Conservation (phyloP, 2,329 filamentous ascomycete genomes). For the Fusarium nisikadoi region DNA sequence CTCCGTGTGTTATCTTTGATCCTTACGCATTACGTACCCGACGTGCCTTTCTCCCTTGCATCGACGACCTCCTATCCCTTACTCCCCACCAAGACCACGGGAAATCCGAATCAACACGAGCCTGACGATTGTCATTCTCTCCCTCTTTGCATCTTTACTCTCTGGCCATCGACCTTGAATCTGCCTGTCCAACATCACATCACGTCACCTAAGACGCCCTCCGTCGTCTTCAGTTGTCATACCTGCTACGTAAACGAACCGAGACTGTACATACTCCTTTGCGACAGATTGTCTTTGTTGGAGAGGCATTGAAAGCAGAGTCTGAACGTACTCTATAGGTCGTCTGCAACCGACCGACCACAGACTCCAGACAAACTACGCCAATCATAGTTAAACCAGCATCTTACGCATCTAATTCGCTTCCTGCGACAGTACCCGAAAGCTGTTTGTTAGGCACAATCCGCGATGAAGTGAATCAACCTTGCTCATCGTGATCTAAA, state of each 20-base stretch:
- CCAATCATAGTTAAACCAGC: constrained; percentile 12
- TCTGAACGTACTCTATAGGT: not conserved
- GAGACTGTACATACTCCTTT: constrained; percentile 11
- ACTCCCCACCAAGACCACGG: constrained; percentile 1
- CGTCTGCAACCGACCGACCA: constrained; percentile 4
- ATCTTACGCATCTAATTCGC: constrained; percentile 22
- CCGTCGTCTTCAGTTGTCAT: not conserved
- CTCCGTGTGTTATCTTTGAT: not conserved
- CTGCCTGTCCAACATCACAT: not conserved
- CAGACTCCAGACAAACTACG: constrained; percentile 5
- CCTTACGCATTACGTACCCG: constrained; percentile 9
- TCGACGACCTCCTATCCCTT: constrained; percentile 1
- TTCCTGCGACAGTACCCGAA: constrained; percentile 18
- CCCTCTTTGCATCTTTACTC: not conserved
- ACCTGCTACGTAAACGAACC: not conserved
- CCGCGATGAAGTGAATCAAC: constrained; percentile 34
- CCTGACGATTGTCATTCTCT: constrained; percentile 2
- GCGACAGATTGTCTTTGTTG: constrained; percentile 4
- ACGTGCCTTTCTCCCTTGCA: constrained; percentile 6
- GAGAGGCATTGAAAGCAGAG: not conserved
- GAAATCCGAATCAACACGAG: not conserved
- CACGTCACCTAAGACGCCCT: not conserved
- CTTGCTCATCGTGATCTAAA: constrained; percentile 19
- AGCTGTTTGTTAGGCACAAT: constrained; percentile 18
- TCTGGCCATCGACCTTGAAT: not conserved